A percentile compares a stretch with the other conserved stretches of the same genome.
Evolutionary conservation across 495 filamentous ascomycete species (phyloP).

Genomic region (Penicillium samsonianum): DNA sequence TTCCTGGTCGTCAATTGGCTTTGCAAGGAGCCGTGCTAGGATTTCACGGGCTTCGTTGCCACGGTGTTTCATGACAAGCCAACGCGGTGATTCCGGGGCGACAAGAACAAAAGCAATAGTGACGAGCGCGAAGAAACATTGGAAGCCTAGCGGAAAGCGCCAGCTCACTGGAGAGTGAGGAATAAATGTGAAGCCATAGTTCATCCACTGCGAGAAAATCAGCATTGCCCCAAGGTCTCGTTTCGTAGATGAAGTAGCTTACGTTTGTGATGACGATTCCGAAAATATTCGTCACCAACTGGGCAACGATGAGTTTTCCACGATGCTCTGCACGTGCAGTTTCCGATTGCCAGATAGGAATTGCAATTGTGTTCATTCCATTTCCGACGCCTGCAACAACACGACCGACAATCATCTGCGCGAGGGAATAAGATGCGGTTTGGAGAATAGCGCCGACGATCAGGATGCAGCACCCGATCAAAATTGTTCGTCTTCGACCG

Average conservation of each 20-base stretch:
- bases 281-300: no score
- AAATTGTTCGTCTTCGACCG: slow-evolving; percentile 50
- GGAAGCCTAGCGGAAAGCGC: slow-evolving; percentile 51
- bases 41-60: slow-evolving; percentile 2
- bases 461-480: slow-evolving; percentile 50
- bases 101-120: slow-evolving; percentile 43
- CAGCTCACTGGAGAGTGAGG: slow-evolving; percentile 39
- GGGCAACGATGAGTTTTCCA: slow-evolving; percentile 55
- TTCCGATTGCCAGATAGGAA: slow-evolving; percentile 48
- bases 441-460: slow-evolving; percentile 54
- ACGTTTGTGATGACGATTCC: no score
- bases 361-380: slow-evolving; percentile 42
- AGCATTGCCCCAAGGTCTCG: slow-evolving; percentile 1
- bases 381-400: slow-evolving; percentile 45
- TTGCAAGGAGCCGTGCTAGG: slow-evolving; percentile 1
- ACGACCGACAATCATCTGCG: slow-evolving; percentile 47
- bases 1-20: not conserved
- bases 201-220: slow-evolving; percentile 19
- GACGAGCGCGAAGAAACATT: slow-evolving; percentile 51
- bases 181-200: slow-evolving; percentile 21
- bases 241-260: no score
- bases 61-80: slow-evolving; percentile 18
- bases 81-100: slow-evolving; percentile 52
- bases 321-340: slow-evolving; percentile 55
- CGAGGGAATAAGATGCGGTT: slow-evolving; percentile 44